Evolutionary conservation across 2,329 filamentous ascomycete species (phyloP).

Genomic region (Raffaelea arxii): DNA sequence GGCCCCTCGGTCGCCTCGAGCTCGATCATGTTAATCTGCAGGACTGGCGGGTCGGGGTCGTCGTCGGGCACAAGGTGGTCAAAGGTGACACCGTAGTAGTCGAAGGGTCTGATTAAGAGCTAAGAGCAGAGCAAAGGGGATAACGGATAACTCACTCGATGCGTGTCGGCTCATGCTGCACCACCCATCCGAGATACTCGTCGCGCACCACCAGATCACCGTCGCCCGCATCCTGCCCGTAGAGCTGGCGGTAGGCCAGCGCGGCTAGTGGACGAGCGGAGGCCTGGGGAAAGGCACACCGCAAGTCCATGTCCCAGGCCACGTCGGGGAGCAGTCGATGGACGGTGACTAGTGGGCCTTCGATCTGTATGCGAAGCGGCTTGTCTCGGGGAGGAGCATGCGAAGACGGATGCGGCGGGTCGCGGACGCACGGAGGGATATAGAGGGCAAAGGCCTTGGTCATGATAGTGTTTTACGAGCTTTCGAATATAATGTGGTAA

Average conservation of each 20-base stretch:
- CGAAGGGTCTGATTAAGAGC: slow-evolving; percentile 12
- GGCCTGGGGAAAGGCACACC: slow-evolving; percentile 11
- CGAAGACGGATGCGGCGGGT: slow-evolving; percentile 8
- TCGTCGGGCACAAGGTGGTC: slow-evolving; percentile 26
- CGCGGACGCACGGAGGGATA: slow-evolving; percentile 12
- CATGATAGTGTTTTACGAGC: background rate
- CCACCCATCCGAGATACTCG: slow-evolving; percentile 2
- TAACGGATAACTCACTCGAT: background rate
- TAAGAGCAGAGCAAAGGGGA: background rate
- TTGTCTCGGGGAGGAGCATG: slow-evolving; percentile 11
- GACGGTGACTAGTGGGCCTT: slow-evolving; percentile 13
- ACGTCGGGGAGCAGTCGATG: slow-evolving; percentile 4
- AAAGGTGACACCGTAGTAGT: slow-evolving; percentile 32
- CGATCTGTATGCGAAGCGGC: slow-evolving; percentile 15
- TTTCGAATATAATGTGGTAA: background rate
- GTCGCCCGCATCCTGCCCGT: slow-evolving; percentile 5
- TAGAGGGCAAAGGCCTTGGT: slow-evolving; percentile 14
- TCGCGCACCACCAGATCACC: slow-evolving; percentile 6
- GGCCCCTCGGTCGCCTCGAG: slow-evolving; percentile 22
- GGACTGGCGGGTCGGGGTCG: slow-evolving; percentile 27
- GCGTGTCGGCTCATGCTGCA: background rate
- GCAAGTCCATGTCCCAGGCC: background rate
- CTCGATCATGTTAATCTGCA: slow-evolving; percentile 33
- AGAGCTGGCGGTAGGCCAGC: slow-evolving; percentile 12
- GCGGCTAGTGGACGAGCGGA: slow-evolving; percentile 12